A percentile compares a stretch with the other conserved stretches of the same genome.
Evolutionary conservation across 2,329 filamentous ascomycete species (phyloP).

Genomic region (Coccinonectria pachysandricola): DNA sequence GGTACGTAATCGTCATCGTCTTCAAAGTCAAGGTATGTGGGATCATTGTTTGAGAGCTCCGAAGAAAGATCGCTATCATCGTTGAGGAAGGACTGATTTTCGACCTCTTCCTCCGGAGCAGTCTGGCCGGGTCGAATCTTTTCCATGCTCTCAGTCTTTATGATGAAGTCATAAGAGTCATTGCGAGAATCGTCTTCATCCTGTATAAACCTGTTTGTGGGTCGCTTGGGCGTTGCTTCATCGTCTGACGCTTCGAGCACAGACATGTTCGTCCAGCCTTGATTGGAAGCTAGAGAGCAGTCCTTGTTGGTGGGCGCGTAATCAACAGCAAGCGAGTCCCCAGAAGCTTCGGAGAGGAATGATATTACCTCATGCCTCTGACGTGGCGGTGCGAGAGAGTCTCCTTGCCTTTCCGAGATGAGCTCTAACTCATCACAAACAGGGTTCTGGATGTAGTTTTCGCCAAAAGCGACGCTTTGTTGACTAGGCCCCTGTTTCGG

Average conservation of each 20-base stretch:
- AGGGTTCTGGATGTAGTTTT: conserved; percentile 23
- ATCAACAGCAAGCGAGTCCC: conserved; percentile 56
- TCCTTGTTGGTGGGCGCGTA: conserved; percentile 40
- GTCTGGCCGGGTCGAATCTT: conserved; percentile 28
- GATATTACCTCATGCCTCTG: no score
- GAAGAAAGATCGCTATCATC: conserved; percentile 53
- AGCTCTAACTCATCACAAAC: conserved; percentile 13
- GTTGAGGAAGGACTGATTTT: conserved; percentile 36
- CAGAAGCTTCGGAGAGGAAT: neutral
- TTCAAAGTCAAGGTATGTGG: conserved; percentile 33
- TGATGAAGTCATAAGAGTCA: conserved; percentile 44
- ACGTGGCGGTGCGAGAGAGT: conserved; percentile 15
- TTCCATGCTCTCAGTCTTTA: conserved; percentile 43
- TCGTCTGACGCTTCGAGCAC: conserved; percentile 40
- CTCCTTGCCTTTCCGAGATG: conserved; percentile 7
- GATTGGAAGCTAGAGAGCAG: conserved; percentile 22
- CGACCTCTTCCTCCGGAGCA: conserved; percentile 20
- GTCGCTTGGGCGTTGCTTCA: conserved; percentile 16
- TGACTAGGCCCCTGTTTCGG: conserved; percentile 30
- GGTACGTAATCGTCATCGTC: conserved; percentile 11
- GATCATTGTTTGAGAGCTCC: conserved; percentile 45
- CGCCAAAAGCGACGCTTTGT: conserved; percentile 34
- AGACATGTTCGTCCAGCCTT: conserved; percentile 46
- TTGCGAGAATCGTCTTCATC: conserved; percentile 20
- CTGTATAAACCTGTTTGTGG: conserved; percentile 10